Evolutionary conservation across 1,139 yeast genomes (phyloP), one percentile per base, ranked within the genome.

Genomic region (Pichiaceae sp.): DNA sequence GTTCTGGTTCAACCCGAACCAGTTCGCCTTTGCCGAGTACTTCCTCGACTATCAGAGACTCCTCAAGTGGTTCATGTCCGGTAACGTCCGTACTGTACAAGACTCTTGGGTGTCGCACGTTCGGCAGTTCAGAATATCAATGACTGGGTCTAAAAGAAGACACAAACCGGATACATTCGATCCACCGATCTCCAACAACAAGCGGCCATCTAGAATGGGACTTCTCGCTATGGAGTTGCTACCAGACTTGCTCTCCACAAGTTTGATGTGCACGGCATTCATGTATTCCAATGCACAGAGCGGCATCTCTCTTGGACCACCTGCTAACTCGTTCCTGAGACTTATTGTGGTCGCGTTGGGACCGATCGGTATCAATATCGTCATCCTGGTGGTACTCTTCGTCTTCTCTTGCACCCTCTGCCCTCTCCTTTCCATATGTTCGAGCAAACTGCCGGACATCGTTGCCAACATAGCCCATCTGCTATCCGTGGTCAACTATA

Each of bases 1-100:
- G 0, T 70, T 68, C 45, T 47, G 71, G 27, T 72, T 60, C 54
- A 72, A 72, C 44, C 78, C 78, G 0, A 66, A 70, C 42, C 77
- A 72, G 42, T 70, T 68, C 41, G 59, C 65, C 4, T 63, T 66
- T 59, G 56, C 56, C n/a, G 75, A 70, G 32, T 71, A 68, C 46
- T 70, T 71, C 43, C 42, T 69, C 26, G 78, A 72, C 47, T 72
- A 72, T 45, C 53, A 56, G 35, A 57, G 56, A 24, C 68, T 59
- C 42, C 39, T 68, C 32, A 54, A 47, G 27, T 72, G 78, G 78
- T 49, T 71, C 36, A 57, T 60, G 18, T 48, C 58, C n/a, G 76
- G 75, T 1, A 70, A 69, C 39, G 58, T 65, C 18, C 51, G 46
- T 25, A 45, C 42, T 42, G 32, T 50, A 46, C 40, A 35, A 15